phyloP scores from a whole-genome alignment of 441 rosid species.

The Gossypium schwendimanii region DNA sequence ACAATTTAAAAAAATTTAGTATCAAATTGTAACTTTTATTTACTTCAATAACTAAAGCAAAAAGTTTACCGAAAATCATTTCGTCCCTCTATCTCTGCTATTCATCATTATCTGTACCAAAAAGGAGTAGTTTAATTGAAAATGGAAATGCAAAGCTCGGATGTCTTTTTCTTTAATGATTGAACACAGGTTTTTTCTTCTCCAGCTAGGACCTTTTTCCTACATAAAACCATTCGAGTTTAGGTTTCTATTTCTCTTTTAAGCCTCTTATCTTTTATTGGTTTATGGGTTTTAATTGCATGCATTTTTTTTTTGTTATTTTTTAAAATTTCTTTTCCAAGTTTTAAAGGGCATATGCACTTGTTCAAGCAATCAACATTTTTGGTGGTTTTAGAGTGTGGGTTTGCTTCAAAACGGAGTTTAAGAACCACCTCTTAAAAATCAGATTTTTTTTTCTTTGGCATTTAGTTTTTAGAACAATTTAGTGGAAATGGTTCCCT shows the following conservation, averaged over 20 bases:
- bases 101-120: too few relatives aligned
- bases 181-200: background rate
- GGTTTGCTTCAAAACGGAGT: constrained; percentile 17
- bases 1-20: too few relatives aligned
- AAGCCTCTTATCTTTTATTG: constrained; percentile 9
- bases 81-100: too few relatives aligned
- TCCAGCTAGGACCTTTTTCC: background rate
- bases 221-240: background rate
- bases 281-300: constrained; percentile 28
- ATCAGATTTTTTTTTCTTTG: constrained; percentile 9
- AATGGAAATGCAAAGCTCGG: background rate
- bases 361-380: constrained; percentile 18
- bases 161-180: background rate
- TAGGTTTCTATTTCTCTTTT: constrained; percentile 13
- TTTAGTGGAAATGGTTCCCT: constrained; percentile 19
- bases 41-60: too few relatives aligned
- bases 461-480: background rate
- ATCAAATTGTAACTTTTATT: too few relatives aligned
- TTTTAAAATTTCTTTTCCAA: constrained; percentile 9
- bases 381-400: constrained; percentile 17
- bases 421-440: constrained; percentile 20
- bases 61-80: too few relatives aligned
- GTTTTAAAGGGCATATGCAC: constrained; percentile 28
- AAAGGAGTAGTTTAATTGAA: too few relatives aligned
- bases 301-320: constrained; percentile 20